A percentile compares a stretch with the other conserved stretches of the same genome.
These are phyloP conservation scores for Pseudotulostoma volvatum DNA, from an alignment of 495 filamentous ascomycete species.

Conservation along the genomic window DNA sequence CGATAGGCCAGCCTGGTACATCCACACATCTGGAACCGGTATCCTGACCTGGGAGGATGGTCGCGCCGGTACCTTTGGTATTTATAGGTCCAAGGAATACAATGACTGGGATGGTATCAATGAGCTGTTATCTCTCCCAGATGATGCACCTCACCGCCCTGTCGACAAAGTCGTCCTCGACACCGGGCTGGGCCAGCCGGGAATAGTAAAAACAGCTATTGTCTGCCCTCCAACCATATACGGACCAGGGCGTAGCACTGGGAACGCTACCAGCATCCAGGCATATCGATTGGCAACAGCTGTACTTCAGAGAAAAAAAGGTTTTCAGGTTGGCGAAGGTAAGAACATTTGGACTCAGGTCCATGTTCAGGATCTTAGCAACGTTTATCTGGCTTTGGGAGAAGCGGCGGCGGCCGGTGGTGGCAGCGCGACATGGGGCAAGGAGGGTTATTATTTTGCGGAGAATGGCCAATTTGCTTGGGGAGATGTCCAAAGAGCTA, in stretches of 20 bases:
- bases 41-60: conserved; percentile 39
- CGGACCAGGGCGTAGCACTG: conserved; percentile 49
- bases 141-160: conserved; percentile 39
- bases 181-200: conserved; percentile 20
- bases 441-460: conserved; percentile 57
- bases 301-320: conserved; percentile 45
- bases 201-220: conserved; percentile 48
- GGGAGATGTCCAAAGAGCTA: conserved; percentile 44
- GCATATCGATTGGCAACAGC: conserved; percentile 38
- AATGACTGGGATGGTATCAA: conserved; percentile 40
- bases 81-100: conserved; percentile 37
- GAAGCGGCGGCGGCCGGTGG: conserved; percentile 45
- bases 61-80: conserved; percentile 33
- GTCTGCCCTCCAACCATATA: conserved; percentile 70
- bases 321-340: conserved; percentile 46
- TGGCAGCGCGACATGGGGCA: conserved; percentile 52
- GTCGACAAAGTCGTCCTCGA: conserved; percentile 44
- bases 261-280: conserved; percentile 51
- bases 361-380: conserved; percentile 54
- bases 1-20: conserved; percentile 33
- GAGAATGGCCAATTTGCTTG: conserved; percentile 57
- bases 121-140: conserved; percentile 38
- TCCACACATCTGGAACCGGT: conserved; percentile 49
- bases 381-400: conserved; percentile 45
- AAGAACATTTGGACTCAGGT: conserved; percentile 58